Conservation (phyloP, 2,329 filamentous ascomycete genomes). For the Emmonsiellopsis sp. region DNA sequence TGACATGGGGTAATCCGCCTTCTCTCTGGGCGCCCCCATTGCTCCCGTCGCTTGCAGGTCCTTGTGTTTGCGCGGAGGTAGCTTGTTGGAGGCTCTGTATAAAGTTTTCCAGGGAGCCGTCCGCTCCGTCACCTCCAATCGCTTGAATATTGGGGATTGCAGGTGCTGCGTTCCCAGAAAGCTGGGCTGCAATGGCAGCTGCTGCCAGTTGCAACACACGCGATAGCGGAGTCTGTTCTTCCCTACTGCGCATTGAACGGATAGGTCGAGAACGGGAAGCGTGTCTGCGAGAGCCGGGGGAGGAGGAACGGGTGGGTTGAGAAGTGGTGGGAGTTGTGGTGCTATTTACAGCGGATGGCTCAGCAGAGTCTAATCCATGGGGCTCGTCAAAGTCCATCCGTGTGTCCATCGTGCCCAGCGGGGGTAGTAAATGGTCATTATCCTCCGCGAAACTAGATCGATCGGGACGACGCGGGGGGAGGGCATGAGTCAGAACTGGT, state of each 20-base stretch:
- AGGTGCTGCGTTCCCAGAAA: constrained; percentile 51
- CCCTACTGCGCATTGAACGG: constrained; percentile 39
- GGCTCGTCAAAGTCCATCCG: constrained; percentile 30
- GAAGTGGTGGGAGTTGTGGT: constrained; percentile 18
- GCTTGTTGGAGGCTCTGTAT: constrained; percentile 54
- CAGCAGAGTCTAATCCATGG: constrained; percentile 34
- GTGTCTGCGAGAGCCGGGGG: constrained; percentile 28
- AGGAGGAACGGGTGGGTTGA: constrained; percentile 21
- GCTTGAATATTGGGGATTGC: constrained; percentile 47
- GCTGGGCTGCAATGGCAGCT: constrained; percentile 53
- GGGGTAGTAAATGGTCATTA: constrained; percentile 24
- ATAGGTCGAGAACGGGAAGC: constrained; percentile 45
- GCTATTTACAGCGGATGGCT: constrained; percentile 24
- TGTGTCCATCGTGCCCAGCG: constrained; percentile 30
- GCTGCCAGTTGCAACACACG: constrained; percentile 54
- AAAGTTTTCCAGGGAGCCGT: constrained; percentile 55
- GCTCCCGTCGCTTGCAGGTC: constrained; percentile 19
- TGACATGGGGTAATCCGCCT: constrained; percentile 46
- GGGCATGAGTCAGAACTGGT: constrained; percentile 16
- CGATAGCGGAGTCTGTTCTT: constrained; percentile 55
- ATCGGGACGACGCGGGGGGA: constrained; percentile 20
- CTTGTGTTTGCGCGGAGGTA: constrained; percentile 46
- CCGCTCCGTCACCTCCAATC: constrained; percentile 45
- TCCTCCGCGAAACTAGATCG: constrained; percentile 23
- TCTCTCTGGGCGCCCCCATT: constrained; percentile 18